A percentile compares a stretch with the other conserved stretches of the same genome.
Evolutionary conservation across 164 flowering plant species (phyloP).

Genomic region (Aristolochia californica): DNA sequence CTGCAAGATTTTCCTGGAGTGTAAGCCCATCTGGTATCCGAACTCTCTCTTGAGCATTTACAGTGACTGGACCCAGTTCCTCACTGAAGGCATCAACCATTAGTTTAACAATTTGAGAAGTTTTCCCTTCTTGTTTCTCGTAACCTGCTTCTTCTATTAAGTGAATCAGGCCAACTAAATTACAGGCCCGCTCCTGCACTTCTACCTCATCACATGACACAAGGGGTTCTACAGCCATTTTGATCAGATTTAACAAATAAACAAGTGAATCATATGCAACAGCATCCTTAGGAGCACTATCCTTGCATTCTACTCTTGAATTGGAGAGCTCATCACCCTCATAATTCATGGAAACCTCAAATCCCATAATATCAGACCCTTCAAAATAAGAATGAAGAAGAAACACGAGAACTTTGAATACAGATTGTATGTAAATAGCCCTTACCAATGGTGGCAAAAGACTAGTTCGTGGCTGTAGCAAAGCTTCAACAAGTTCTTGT

Average conservation of each 20-base stretch:
- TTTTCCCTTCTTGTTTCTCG: constrained; percentile 17
- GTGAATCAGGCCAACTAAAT: constrained; percentile 57
- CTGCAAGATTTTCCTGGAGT: constrained; percentile 55
- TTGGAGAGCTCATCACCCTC: constrained; percentile 23
- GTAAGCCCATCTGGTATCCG: constrained; percentile 62
- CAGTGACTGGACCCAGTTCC: constrained; percentile 75
- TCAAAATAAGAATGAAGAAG: constrained; percentile 40
- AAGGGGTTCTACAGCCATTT: constrained; percentile 51
- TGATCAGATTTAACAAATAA: constrained; percentile 35
- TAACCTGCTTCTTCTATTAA: constrained; percentile 29
- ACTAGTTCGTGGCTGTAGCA: constrained; percentile 76
- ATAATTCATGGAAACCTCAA: constrained; percentile 13
- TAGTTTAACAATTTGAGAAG: constrained; percentile 26
- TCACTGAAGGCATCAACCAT: constrained; percentile 40
- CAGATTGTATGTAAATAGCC: constrained; percentile 76
- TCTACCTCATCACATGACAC: constrained; percentile 62
- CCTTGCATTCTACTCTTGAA: constrained; percentile 16
- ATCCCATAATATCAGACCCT: constrained; percentile 12
- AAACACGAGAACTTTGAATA: constrained; percentile 60
- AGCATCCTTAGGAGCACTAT: constrained; percentile 9
- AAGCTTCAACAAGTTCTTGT: constrained; percentile 68
- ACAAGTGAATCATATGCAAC: constrained; percentile 37
- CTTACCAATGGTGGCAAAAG: constrained; percentile 68
- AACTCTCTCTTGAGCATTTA: constrained; percentile 67
- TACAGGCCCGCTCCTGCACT: constrained; percentile 62